Conservation (phyloP, 2,329 filamentous ascomycete species). For the Graphiopsis chlorocephala region DNA sequence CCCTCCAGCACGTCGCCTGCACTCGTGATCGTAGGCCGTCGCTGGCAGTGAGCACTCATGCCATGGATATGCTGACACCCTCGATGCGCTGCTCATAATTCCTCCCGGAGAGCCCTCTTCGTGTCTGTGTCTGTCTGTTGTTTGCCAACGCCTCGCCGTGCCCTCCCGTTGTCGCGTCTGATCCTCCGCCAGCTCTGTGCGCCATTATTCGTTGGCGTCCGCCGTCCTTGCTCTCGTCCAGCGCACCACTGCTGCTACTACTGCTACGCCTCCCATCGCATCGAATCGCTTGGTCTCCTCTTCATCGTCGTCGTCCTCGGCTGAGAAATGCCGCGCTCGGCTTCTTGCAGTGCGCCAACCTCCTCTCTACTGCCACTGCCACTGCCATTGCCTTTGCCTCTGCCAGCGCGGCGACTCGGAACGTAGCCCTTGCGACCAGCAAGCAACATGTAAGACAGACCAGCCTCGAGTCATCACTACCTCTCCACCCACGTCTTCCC, state of each 20-base stretch:
- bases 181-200: slow-evolving; percentile 1
- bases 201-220: slow-evolving; percentile 5
- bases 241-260: neutral
- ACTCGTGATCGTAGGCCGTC: slow-evolving; percentile 5
- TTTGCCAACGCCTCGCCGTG: neutral
- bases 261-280: neutral
- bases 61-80: neutral
- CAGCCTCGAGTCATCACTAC: slow-evolving; percentile 12
- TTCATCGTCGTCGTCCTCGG: neutral
- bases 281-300: neutral
- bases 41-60: neutral
- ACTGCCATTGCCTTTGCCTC: neutral
- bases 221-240: neutral
- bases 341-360: slow-evolving; percentile 10
- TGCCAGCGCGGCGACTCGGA: slow-evolving; percentile 4
- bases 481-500: slow-evolving; percentile 12
- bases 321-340: slow-evolving; percentile 13
- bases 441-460: slow-evolving; percentile 13
- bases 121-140: neutral
- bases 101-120: neutral
- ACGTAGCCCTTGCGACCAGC: neutral
- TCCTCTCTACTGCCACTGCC: neutral
- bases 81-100: neutral
- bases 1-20: neutral
- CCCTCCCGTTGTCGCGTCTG: neutral